Percentiles rank a stretch among this genome's conserved stretches.
Conservation (phyloP, 495 filamentous ascomycete species). For the Talaromyces ruber region DNA sequence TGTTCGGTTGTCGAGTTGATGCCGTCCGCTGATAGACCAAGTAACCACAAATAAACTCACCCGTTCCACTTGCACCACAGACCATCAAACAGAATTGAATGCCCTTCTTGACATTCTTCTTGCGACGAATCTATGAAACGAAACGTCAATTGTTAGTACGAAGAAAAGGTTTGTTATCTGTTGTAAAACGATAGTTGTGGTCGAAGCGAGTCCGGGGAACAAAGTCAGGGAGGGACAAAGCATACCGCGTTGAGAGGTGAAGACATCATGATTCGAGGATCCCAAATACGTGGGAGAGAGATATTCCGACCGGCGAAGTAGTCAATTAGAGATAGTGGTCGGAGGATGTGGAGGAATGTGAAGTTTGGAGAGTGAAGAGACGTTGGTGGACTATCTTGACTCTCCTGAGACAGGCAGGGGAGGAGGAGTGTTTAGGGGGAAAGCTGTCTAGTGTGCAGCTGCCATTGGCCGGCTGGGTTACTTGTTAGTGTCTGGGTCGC, state of each 20-base stretch:
- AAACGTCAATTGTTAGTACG: conserved; percentile 17
- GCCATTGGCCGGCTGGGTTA: not conserved
- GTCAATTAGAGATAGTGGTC: conserved; percentile 3
- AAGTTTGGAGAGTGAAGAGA: conserved; percentile 14
- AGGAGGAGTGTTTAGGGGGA: conserved; percentile 2
- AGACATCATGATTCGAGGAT: conserved; percentile 41
- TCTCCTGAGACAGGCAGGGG: conserved; percentile 3
- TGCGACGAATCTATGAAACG: conserved; percentile 70
- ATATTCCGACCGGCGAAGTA: too few species aligned
- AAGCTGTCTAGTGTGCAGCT: not conserved
- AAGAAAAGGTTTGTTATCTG: not conserved
- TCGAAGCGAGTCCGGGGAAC: conserved; percentile 27
- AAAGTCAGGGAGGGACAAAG: conserved; percentile 27
- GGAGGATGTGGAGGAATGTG: not conserved
- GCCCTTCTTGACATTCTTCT: conserved; percentile 99
- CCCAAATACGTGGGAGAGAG: not conserved
- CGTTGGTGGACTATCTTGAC: not conserved
- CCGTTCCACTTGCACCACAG: conserved; percentile 95
- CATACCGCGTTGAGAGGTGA: conserved; percentile 55
- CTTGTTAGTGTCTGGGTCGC: not conserved
- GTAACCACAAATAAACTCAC: conserved; percentile 41
- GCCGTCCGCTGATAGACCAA: not conserved
- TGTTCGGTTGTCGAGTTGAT: not conserved
- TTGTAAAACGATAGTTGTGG: not conserved
- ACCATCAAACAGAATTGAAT: conserved; percentile 99